Evolutionary conservation across 2,329 filamentous ascomycete genomes (phyloP), one percentile per base, ranked within the genome.

Genomic region (Magnaporthiopsis incrustans): DNA sequence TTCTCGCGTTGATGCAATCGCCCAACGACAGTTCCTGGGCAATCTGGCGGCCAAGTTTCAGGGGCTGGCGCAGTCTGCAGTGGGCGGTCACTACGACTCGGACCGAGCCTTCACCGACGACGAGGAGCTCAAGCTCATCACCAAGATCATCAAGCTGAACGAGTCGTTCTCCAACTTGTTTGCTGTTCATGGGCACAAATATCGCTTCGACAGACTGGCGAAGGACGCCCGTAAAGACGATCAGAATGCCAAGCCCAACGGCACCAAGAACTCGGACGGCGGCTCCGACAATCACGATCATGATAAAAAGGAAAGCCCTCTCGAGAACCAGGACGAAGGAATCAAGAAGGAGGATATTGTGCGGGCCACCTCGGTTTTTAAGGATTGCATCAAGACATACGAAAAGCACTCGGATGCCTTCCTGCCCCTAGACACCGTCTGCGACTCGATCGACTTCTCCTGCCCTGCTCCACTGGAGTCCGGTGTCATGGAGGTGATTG

Each of bases 401-500:
- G 35, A 38, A 14, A 38, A 38, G 35, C 35, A 38, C 35, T 38
- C 35, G 14, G 14, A 38, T 5, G 35, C 15, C 1, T 38, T 38
- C 4, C 14, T 18, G 1, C 35, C 35, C 56, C 15, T 25, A n/a
- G 72, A 72, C 4, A 72, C 74, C 1, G 68, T 78, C 4, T 65
- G 72, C 1, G 50, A 64, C 35, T 38, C 35, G 0, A 68, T 73
- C 1, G 26, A 67, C 0, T 72, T 68, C 2, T 30, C 60, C 22
- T 70, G 69, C 59, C 53, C 67, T 5, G 1, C 59, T 12, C 67
- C 71, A 67, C 72, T 18, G 35, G 35, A 38, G 5, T 38, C 35
- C 4, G 35, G 35, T 5, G 82, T 86, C 60, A 70, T 81, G 63
- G 59, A 70, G 0, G 81, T 79, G 71, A 80, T 86, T 18, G 70